Percentiles rank a stretch among this genome's conserved stretches.
phyloP scores from a whole-genome alignment of 2,329 filamentous ascomycete genomes.

The Venturia effusa region DNA sequence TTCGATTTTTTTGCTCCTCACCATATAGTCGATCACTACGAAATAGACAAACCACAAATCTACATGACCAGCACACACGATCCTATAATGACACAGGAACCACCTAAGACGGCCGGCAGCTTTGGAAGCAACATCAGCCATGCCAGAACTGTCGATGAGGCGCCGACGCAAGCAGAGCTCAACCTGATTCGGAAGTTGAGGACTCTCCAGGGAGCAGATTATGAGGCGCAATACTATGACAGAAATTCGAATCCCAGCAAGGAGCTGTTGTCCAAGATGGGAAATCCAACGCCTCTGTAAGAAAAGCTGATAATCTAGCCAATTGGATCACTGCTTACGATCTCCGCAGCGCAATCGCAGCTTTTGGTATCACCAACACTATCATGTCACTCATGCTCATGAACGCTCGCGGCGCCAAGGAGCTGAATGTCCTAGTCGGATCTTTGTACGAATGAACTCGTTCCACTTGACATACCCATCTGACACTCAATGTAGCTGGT shows the following conservation, averaged over 20 bases:
- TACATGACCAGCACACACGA: neutral
- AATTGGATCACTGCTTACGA: neutral
- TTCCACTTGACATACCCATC: neutral
- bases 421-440: conserved; percentile 5
- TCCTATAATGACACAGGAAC: neutral
- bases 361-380: conserved; percentile 7
- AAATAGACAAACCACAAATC: conserved; percentile 2
- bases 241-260: neutral
- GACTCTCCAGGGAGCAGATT: conserved; percentile 5
- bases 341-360: conserved; percentile 1
- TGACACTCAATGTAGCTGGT: neutral
- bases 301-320: neutral
- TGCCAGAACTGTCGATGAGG: neutral
- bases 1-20: conserved; percentile 3
- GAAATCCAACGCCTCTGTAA: conserved; percentile 8
- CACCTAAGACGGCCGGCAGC: conserved; percentile 1
- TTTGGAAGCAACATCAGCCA: conserved; percentile 2
- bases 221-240: conserved; percentile 4
- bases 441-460: neutral
- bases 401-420: conserved; percentile 1
- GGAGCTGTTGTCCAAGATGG: neutral
- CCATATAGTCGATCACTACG: neutral
- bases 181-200: conserved; percentile 1
- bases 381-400: conserved; percentile 6
- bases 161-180: conserved; percentile 7